A percentile compares a stretch with the other conserved stretches of the same genome.
Conservation (phyloP, 1,284 basidiomycete genomes). For the Cerrena zonata region DNA sequence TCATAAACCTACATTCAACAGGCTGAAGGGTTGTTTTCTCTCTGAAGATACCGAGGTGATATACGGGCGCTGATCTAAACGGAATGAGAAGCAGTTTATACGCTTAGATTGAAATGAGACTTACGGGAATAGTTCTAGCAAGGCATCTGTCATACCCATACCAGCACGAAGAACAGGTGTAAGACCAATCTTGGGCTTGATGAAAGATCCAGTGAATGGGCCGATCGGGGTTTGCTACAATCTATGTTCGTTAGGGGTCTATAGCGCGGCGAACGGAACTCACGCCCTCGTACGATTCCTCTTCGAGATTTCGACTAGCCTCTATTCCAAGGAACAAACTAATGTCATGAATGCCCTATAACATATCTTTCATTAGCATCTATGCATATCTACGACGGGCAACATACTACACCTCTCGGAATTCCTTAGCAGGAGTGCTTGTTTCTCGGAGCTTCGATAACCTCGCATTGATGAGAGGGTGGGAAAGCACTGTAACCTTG, state of each 20-base stretch:
- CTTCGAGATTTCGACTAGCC: slow-evolving; percentile 60
- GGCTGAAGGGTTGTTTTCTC: slow-evolving; percentile 88
- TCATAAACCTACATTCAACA: slow-evolving; percentile 81
- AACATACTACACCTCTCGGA: slow-evolving; percentile 55
- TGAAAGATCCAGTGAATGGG: slow-evolving; percentile 56
- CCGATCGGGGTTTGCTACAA: slow-evolving; percentile 60
- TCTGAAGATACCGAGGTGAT: slow-evolving; percentile 85
- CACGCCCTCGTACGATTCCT: slow-evolving; percentile 60
- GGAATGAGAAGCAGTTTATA: not conserved
- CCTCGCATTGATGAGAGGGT: slow-evolving; percentile 70
- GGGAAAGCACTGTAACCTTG: slow-evolving; percentile 53
- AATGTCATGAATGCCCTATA: slow-evolving; percentile 62
- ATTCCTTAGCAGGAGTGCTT: slow-evolving; percentile 65
- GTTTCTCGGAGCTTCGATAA: slow-evolving; percentile 65
- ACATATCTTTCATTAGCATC: not conserved
- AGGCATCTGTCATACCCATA: slow-evolving; percentile 86
- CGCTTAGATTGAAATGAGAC: slow-evolving; percentile 20
- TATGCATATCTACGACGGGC: slow-evolving; percentile 12
- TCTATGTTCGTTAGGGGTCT: not conserved
- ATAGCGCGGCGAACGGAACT: slow-evolving; percentile 16
- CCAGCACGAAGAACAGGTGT: slow-evolving; percentile 91
- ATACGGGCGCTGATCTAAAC: slow-evolving; percentile 69
- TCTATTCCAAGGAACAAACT: slow-evolving; percentile 72
- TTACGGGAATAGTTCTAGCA: slow-evolving; percentile 77
- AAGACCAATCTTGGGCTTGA: slow-evolving; percentile 76